Percentiles rank a stretch among this genome's conserved stretches.
Conservation (phyloP, 176 grass and related monocot species). For the Triticum monococcum region DNA sequence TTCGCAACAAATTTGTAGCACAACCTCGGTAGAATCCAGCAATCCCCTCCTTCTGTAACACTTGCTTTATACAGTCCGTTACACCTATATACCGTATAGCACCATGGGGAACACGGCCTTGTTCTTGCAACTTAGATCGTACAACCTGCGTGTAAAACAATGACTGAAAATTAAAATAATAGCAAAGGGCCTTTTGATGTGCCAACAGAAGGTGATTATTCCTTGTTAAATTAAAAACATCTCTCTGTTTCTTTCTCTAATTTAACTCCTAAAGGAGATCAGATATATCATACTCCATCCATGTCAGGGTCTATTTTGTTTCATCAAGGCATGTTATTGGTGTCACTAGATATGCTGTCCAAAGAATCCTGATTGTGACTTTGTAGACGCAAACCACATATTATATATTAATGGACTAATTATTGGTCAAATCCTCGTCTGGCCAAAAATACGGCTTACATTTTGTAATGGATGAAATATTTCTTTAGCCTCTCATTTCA, state of each 20-base stretch:
- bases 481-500: not conserved
- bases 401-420: not conserved
- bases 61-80: constrained; percentile 70
- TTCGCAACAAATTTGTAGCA: constrained; percentile 79
- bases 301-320: not conserved
- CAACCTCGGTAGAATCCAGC: constrained; percentile 79
- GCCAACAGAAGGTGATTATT: not conserved
- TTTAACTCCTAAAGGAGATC: not conserved
- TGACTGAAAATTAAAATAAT: not conserved
- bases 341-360: not conserved
- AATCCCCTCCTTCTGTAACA: constrained; percentile 59
- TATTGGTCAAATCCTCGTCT: not conserved
- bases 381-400: not conserved
- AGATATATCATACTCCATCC: too few species aligned
- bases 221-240: not conserved
- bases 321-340: not conserved
- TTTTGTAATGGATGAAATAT: not conserved
- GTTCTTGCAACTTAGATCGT: constrained; percentile 82
- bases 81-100: constrained; percentile 49
- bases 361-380: not conserved
- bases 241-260: not conserved
- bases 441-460: not conserved
- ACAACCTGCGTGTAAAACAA: constrained; percentile 56
- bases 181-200: not conserved
- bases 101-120: constrained; percentile 49